phyloP scores from a whole-genome alignment of 345 rosid genomes.

The Moricandia arvensis region DNA sequence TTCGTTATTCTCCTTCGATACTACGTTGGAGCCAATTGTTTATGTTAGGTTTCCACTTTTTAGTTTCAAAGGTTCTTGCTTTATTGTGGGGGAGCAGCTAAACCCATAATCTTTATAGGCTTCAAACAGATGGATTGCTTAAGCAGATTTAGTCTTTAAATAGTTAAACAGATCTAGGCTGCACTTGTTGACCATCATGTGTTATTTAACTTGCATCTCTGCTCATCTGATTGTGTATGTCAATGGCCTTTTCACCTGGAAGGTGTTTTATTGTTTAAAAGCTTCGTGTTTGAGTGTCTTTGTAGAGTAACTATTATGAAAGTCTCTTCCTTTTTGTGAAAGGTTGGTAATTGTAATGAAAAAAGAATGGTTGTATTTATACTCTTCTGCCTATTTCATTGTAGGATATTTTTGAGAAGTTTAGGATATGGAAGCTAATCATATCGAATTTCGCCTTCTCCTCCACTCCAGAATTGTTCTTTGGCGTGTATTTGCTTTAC shows the following conservation, averaged over 20 bases:
- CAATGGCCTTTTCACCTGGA: not conserved
- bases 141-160: not conserved
- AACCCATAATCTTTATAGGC: not conserved
- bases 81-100: constrained; percentile 7
- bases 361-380: not conserved
- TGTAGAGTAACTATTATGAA: not conserved
- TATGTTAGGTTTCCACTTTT: not conserved
- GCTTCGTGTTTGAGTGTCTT: not conserved
- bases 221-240: not conserved
- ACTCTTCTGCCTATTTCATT: constrained; percentile 6
- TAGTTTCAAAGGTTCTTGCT: constrained; percentile 1
- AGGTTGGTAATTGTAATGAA: not conserved
- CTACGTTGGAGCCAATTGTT: not conserved
- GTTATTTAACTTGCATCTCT: not conserved
- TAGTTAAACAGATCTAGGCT: not conserved
- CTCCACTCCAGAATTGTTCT: constrained; percentile 88
- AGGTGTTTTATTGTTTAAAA: not conserved
- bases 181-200: not conserved
- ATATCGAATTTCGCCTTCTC: constrained; percentile 73
- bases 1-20: not conserved
- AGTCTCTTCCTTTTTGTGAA: not conserved
- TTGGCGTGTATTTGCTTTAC: constrained; percentile 82
- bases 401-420: constrained; percentile 73
- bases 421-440: constrained; percentile 66
- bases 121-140: not conserved